Evolutionary conservation across 192 early-diverging fungal species (phyloP).

Genomic region (Pecoramyces ruminantium): DNA sequence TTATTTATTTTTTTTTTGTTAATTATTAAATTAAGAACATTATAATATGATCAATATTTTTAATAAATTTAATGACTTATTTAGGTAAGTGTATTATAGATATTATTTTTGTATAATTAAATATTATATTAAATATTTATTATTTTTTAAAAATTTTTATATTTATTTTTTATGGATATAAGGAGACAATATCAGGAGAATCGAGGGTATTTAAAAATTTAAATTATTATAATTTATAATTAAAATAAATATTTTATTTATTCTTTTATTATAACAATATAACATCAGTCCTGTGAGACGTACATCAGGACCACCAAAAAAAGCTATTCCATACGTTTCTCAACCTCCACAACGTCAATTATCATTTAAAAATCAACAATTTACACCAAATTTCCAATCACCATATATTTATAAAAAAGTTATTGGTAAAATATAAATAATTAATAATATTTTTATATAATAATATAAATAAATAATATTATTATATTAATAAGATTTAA

Average conservation of each 20-base stretch:
- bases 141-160: too few species aligned
- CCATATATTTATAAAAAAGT: neutral
- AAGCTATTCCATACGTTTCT: neutral
- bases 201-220: neutral
- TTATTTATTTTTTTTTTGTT: too few species aligned
- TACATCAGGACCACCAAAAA: neutral
- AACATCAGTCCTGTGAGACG: neutral
- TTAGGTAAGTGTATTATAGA: neutral
- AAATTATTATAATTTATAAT: too few species aligned
- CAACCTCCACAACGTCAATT: neutral
- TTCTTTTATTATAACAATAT: too few species aligned
- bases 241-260: too few species aligned
- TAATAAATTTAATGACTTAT: neutral
- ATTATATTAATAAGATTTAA: too few species aligned
- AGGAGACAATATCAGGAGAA: neutral
- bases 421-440: too few species aligned
- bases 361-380: neutral
- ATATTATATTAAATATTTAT: too few species aligned
- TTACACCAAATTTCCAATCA: neutral
- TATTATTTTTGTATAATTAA: too few species aligned
- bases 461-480: too few species aligned
- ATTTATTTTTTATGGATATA: too few species aligned
- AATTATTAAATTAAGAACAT: neutral
- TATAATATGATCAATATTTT: neutral
- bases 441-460: too few species aligned